Percentiles rank a stretch among this genome's conserved stretches.
Conservation (phyloP, 257 asterid species). For the Fraxinus pennsylvanica region DNA sequence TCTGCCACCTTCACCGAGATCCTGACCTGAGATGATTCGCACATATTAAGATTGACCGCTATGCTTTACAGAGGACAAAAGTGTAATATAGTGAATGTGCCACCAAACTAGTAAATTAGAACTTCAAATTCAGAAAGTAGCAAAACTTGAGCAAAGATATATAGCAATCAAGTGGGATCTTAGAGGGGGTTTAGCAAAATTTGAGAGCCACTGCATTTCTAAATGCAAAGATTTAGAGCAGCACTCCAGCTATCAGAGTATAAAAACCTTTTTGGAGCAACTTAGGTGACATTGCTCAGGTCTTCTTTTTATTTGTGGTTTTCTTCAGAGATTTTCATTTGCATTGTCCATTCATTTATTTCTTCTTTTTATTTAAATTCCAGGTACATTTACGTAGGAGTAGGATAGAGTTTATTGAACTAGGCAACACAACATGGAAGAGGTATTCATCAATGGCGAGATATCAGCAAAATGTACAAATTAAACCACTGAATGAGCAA, state of each 20-base stretch:
- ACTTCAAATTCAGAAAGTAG: not conserved
- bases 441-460: slow-evolving; percentile 15
- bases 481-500: slow-evolving; percentile 11
- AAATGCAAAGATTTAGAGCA: not conserved
- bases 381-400: not conserved
- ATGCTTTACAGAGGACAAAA: not conserved
- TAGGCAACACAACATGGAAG: not conserved
- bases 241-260: no score
- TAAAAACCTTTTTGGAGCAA: not conserved
- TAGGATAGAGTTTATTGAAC: slow-evolving; percentile 16
- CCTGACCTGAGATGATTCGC: slow-evolving; percentile 51
- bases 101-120: not conserved
- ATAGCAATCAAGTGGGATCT: not conserved
- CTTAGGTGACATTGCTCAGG: not conserved
- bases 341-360: not conserved
- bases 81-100: not conserved
- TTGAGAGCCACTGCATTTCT: not conserved
- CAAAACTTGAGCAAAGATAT: not conserved
- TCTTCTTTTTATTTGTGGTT: not conserved
- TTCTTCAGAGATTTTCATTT: not conserved
- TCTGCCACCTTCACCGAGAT: slow-evolving; percentile 39
- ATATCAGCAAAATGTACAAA: slow-evolving; percentile 21
- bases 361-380: not conserved
- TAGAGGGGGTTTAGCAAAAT: not conserved
- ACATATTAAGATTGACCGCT: slow-evolving; percentile 13